These are phyloP conservation scores for Penicillium sumatraense DNA, from an alignment of 2,329 filamentous ascomycete genomes.

Conservation along the genomic window DNA sequence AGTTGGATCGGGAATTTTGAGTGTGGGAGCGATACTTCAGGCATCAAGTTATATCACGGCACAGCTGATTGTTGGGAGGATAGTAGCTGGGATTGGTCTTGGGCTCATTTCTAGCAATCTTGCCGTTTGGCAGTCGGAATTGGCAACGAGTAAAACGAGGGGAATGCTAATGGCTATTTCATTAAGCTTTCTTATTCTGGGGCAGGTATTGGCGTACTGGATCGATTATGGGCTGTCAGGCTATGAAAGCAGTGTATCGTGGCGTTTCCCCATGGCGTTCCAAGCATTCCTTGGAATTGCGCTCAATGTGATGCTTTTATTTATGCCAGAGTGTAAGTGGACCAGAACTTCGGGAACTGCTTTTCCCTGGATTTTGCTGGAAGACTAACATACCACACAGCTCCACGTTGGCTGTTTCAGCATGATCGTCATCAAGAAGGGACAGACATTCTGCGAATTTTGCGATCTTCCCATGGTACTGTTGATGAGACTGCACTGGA, in stretches of 20 bases:
- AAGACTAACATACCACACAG: conserved; percentile 1
- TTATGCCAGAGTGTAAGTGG: conserved; percentile 29
- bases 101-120: conserved; percentile 33
- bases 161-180: conserved; percentile 19
- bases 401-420: conserved; percentile 29
- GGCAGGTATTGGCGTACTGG: conserved; percentile 25
- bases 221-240: conserved; percentile 32
- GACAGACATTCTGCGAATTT: conserved; percentile 22
- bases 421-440: conserved; percentile 21
- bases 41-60: conserved; percentile 53
- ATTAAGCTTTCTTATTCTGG: conserved; percentile 28
- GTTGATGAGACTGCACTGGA: conserved; percentile 23
- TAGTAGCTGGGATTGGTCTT: conserved; percentile 56
- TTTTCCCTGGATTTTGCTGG: background rate
- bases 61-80: conserved; percentile 62
- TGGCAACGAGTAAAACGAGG: conserved; percentile 15
- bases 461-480: conserved; percentile 16
- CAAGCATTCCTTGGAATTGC: conserved; percentile 19
- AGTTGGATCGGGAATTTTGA: conserved; percentile 62
- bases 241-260: conserved; percentile 28
- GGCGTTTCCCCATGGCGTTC: conserved; percentile 27
- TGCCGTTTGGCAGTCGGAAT: conserved; percentile 34
- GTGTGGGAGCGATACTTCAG: conserved; percentile 65
- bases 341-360: too few relatives aligned
- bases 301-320: conserved; percentile 20